These are phyloP conservation scores for Gossypium longicalyx DNA, from an alignment of 345 rosid species.

Conservation along the genomic window DNA sequence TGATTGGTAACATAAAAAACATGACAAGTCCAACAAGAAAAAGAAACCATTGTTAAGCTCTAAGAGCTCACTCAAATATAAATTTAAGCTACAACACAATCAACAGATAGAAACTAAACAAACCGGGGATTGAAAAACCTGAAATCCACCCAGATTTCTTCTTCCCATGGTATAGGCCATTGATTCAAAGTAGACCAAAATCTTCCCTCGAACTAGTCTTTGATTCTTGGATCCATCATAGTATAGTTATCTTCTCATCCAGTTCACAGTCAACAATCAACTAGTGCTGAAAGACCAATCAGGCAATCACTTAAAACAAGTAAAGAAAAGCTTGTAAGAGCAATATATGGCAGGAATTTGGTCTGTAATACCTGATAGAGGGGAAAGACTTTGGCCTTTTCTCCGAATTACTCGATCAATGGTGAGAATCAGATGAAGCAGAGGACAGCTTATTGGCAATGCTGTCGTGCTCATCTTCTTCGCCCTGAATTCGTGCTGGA, in stretches of 20 bases:
- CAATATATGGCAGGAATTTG: not conserved
- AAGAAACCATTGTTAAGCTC: slow-evolving; percentile 26
- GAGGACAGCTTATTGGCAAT: slow-evolving; percentile 69
- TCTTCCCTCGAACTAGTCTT: slow-evolving; percentile 24
- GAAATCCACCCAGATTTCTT: slow-evolving; percentile 39
- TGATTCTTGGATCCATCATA: slow-evolving; percentile 10
- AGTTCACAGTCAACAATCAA: slow-evolving; percentile 12
- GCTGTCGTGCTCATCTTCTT: slow-evolving; percentile 77
- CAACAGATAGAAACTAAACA: slow-evolving; percentile 27
- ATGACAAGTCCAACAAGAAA: slow-evolving; percentile 22
- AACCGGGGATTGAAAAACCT: slow-evolving; percentile 45
- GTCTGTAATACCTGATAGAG: slow-evolving; percentile 38
- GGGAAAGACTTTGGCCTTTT: slow-evolving; percentile 24
- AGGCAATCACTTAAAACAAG: not conserved
- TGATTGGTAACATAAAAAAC: slow-evolving; percentile 20
- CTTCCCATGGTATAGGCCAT: slow-evolving; percentile 44
- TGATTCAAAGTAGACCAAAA: slow-evolving; percentile 33
- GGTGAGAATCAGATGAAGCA: slow-evolving; percentile 80
- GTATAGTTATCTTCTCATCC: slow-evolving; percentile 9
- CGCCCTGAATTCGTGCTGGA: slow-evolving; percentile 92
- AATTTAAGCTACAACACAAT: slow-evolving; percentile 18
- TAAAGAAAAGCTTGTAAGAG: not conserved
- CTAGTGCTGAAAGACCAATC: slow-evolving; percentile 21
- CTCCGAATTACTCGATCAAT: slow-evolving; percentile 34
- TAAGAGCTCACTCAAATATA: slow-evolving; percentile 30